Percentiles rank a stretch among this genome's conserved stretches.
Conservation (phyloP, 2,329 filamentous ascomycete genomes). For the Metarhizium album region DNA sequence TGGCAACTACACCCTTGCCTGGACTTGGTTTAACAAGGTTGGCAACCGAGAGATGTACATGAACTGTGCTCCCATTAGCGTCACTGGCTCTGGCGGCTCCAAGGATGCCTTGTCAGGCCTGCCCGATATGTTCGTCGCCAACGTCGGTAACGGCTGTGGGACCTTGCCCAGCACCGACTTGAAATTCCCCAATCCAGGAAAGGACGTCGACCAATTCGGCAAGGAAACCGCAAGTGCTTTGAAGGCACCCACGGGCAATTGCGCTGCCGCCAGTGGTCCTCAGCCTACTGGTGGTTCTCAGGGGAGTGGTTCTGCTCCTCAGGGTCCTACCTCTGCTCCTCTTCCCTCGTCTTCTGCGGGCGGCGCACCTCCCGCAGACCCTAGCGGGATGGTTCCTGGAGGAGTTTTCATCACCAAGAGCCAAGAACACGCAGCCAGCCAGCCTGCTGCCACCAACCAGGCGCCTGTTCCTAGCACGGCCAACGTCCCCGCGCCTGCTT, state of each 20-base stretch:
- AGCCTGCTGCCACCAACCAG: slow-evolving; percentile 6
- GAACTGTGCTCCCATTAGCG: slow-evolving; percentile 73
- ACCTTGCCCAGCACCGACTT: slow-evolving; percentile 41
- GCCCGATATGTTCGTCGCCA: slow-evolving; percentile 62
- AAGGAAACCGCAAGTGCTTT: slow-evolving; percentile 24
- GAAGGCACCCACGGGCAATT: slow-evolving; percentile 11
- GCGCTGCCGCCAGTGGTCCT: slow-evolving; percentile 5
- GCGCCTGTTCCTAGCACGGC: neutral
- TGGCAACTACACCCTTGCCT: slow-evolving; percentile 73
- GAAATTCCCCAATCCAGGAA: slow-evolving; percentile 51
- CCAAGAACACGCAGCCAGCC: slow-evolving; percentile 4
- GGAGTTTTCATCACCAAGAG: slow-evolving; percentile 30
- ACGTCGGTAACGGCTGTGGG: slow-evolving; percentile 44
- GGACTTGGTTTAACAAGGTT: slow-evolving; percentile 90
- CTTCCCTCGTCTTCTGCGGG: neutral
- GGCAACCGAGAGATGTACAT: slow-evolving; percentile 97
- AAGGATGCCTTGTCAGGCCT: slow-evolving; percentile 48
- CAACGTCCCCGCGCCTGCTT: neutral
- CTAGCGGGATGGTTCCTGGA: slow-evolving; percentile 16
- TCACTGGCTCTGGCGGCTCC: slow-evolving; percentile 43
- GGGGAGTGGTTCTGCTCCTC: slow-evolving; percentile 3
- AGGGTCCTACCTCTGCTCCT: neutral
- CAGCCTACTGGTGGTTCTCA: slow-evolving; percentile 5
- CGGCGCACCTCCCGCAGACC: neutral
- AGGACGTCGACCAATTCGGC: slow-evolving; percentile 38